phyloP scores from a whole-genome alignment of 805 yeast species.

The Saturnispora sekii region DNA sequence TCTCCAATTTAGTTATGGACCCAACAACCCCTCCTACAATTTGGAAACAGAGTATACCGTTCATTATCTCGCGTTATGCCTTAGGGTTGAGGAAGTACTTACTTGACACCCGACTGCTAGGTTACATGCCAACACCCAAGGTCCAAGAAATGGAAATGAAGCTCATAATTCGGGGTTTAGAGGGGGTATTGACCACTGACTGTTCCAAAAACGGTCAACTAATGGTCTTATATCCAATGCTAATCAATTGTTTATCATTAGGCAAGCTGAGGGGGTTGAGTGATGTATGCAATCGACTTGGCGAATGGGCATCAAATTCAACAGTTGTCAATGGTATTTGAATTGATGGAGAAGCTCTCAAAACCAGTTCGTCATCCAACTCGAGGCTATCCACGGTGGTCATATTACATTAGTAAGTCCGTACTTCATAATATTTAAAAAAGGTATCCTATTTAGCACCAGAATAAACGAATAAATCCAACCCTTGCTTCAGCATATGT shows the following conservation, averaged over 20 bases:
- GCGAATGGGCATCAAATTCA: not conserved
- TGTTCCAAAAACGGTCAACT: not conserved
- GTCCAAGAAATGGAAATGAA: conserved; percentile 57
- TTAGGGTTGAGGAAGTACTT: conserved; percentile 54
- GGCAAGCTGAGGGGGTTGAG: not conserved
- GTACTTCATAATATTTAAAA: not conserved
- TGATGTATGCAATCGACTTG: not conserved
- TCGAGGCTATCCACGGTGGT: too few relatives aligned
- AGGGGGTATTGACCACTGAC: not conserved
- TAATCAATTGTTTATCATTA: not conserved
- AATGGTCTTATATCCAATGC: conserved; percentile 7
- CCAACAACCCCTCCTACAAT: conserved; percentile 17
- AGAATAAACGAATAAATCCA: conserved; percentile 18
- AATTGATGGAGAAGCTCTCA: too few relatives aligned
- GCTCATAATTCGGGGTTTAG: conserved; percentile 36
- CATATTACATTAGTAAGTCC: too few relatives aligned
- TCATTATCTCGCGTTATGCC: conserved; percentile 47
- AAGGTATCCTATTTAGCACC: conserved; percentile 2
- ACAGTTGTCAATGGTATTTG: too few relatives aligned
- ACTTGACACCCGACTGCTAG: conserved; percentile 50
- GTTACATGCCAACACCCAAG: conserved; percentile 55
- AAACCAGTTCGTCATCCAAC: too few relatives aligned
- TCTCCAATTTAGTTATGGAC: conserved; percentile 32
- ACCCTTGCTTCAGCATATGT: conserved; percentile 23
- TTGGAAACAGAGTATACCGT: conserved; percentile 31